phyloP scores from a whole-genome alignment of 192 early-diverging fungal species.

The Dissophora globulifera region DNA sequence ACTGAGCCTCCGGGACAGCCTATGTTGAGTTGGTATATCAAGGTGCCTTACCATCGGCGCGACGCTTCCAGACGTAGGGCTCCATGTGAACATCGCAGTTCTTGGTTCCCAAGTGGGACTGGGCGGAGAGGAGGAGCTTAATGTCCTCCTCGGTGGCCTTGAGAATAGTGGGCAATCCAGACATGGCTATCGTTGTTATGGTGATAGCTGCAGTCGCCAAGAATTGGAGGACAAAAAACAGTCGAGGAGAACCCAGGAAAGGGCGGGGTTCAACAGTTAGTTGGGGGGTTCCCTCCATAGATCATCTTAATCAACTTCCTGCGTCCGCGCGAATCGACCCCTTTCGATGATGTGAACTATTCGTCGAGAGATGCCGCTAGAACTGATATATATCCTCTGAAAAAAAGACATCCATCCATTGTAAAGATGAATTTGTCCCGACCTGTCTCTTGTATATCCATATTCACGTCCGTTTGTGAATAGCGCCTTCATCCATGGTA shows the following conservation, averaged over 20 bases:
- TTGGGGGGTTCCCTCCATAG: too few species aligned
- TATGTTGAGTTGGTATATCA: too few species aligned
- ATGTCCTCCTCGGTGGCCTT: conserved; percentile 93
- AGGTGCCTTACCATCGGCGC: conserved; percentile 92
- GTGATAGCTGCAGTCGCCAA: conserved; percentile 44
- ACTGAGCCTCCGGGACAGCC: too few species aligned
- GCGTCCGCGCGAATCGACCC: too few species aligned
- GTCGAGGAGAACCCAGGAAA: too few species aligned
- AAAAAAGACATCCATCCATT: conserved; percentile 1
- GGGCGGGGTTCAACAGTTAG: too few species aligned
- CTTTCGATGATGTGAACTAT: too few species aligned
- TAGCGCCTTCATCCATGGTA: not conserved
- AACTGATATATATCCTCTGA: too few species aligned
- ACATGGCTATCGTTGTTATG: conserved; percentile 58
- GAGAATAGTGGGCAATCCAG: conserved; percentile 58
- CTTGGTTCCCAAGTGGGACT: conserved; percentile 98
- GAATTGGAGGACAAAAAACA: not conserved
- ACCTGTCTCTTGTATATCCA: too few species aligned
- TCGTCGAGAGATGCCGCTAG: not conserved
- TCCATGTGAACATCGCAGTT: conserved; percentile 96
- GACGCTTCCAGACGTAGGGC: conserved; percentile 97
- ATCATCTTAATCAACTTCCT: too few species aligned
- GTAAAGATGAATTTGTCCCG: too few species aligned
- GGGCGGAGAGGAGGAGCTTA: conserved; percentile 93
- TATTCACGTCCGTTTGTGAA: too few species aligned